These are phyloP conservation scores for Athelia psychrophila DNA, from an alignment of 1,284 basidiomycete genomes.

Conservation along the genomic window DNA sequence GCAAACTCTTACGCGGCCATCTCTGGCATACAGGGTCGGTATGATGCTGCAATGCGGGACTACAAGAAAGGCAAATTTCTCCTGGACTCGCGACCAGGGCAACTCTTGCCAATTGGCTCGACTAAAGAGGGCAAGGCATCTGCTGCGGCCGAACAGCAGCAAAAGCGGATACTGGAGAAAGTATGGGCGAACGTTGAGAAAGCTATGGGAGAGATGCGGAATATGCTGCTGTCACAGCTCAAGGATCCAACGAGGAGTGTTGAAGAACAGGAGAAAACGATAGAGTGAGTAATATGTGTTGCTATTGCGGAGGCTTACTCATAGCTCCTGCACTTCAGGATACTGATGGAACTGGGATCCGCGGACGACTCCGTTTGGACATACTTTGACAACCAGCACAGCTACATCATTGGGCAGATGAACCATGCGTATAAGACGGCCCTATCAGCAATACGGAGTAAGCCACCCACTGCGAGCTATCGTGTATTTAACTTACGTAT, in stretches of 20 bases:
- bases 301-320: conserved; percentile 5
- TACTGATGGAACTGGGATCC: conserved; percentile 79
- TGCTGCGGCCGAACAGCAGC: conserved; percentile 65
- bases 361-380: conserved; percentile 91
- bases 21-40: conserved; percentile 66
- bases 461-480: conserved; percentile 55
- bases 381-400: conserved; percentile 93
- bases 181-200: conserved; percentile 96
- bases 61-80: conserved; percentile 98
- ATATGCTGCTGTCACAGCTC: conserved; percentile 72
- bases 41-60: conserved; percentile 91
- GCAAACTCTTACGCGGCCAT: conserved; percentile 3
- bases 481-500: conserved; percentile 15
- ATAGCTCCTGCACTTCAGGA: conserved; percentile 44
- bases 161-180: conserved; percentile 92
- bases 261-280: conserved; percentile 96
- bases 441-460: conserved; percentile 14
- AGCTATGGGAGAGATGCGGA: conserved; percentile 91
- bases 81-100: conserved; percentile 83
- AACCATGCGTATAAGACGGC: conserved; percentile 61
- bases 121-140: conserved; percentile 52
- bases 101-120: conserved; percentile 66
- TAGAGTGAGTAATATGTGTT: conserved; percentile 66
- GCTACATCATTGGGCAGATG: conserved; percentile 81
- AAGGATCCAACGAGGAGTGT: conserved; percentile 77